Evolutionary conservation across 1,139 yeast species (phyloP), one percentile per base, ranked within the genome.

Genomic region (Suhomyces bribrorum): DNA sequence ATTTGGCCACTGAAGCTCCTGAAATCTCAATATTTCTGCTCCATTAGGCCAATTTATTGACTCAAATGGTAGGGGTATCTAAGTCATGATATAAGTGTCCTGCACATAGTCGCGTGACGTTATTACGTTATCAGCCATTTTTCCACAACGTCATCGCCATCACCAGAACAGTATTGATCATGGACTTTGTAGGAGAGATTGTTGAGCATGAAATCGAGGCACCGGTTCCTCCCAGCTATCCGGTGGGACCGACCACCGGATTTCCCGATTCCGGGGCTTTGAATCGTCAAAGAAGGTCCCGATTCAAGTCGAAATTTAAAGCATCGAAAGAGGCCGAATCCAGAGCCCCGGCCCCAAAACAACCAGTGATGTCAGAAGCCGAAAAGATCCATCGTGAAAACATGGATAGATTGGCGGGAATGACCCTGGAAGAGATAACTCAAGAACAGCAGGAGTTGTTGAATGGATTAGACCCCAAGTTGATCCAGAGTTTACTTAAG

Each of bases 371-470:
- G 9, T 55, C 77, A 0, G 95, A 87, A 50, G 77, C 83, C 1
- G 90, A 83, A 49, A 75, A 77, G 53, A 86, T 90, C 25, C 92
- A 87, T 57, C 59, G 74, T 40, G 96, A 90, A 53, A 90, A 90
- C 58, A 57, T 85, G 47, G 78, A 79, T 30, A 69, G 73, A 35
- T 59, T 92, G 41, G 64, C 81, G 16, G 57, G 62, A 12, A 84
- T 90, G 94, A 67, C 83, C 2, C 71, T 69, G 2, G 83, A 75
- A 16, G 90, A 90, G 52, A 76, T 87, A 22, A 69, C 73, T 20
- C 62, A 67, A 31, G 95, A 87, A 50, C 71, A 79, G 46, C 77
- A 78, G 46, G 96, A 87, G 51, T 61, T 92, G 28, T 48, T 87
- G 40, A 74, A 74, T 11, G 69, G 76, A 1, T 68, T 90, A 59